Evolutionary conservation across 1,284 basidiomycete species (phyloP).

Genomic region (Cutaneotrichosporon sp.): DNA sequence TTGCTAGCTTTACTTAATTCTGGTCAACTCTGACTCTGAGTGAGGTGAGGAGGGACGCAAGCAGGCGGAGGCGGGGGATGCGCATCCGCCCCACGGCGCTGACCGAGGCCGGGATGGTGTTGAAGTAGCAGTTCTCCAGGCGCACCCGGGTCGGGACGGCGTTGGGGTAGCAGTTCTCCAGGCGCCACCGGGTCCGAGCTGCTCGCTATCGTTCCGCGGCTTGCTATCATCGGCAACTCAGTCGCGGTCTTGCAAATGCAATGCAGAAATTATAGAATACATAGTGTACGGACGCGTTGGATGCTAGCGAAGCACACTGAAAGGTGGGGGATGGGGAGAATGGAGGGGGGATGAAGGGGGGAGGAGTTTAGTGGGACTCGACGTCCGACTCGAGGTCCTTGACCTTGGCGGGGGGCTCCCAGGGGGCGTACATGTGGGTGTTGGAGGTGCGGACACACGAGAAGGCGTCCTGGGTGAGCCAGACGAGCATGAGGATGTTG

Average conservation of each 20-base stretch:
- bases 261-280: constrained; percentile 9
- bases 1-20: no score
- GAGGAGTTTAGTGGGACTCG: neutral
- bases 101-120: no score
- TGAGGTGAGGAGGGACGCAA: no score
- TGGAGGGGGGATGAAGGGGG: neutral
- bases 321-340: neutral
- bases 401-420: constrained; percentile 13
- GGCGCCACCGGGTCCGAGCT: no score
- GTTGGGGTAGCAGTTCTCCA: no score
- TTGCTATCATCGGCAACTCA: no score
- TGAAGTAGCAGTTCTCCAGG: no score
- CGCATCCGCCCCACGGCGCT: no score
- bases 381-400: constrained; percentile 16
- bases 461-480: constrained; percentile 37
- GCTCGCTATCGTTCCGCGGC: no score
- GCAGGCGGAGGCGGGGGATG: no score
- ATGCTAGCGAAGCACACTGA: neutral
- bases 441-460: constrained; percentile 29
- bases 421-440: constrained; percentile 31
- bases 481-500: constrained; percentile 39
- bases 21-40: no score
- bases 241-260: constrained; percentile 4
- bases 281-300: neutral
- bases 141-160: no score